phyloP scores from a whole-genome alignment of 73 alveolate genomes.

The Tetrahymena malaccensis region DNA sequence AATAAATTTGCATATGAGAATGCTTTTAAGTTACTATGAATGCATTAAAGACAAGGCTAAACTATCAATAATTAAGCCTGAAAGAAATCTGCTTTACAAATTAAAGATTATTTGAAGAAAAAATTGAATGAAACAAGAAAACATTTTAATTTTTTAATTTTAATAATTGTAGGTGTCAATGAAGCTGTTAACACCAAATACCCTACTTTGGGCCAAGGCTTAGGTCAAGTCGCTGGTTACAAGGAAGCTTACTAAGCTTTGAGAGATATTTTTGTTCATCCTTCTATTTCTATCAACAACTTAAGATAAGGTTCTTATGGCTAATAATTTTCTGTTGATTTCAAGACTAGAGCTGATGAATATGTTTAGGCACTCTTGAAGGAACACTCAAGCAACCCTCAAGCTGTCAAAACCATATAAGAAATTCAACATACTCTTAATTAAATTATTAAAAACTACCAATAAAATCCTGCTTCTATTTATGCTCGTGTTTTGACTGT shows the following conservation, averaged over 20 bases:
- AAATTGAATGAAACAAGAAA: background rate
- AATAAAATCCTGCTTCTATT: background rate
- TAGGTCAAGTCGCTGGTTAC: background rate
- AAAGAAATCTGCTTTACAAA: too few species aligned
- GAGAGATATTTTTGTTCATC: background rate
- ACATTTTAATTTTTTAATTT: background rate
- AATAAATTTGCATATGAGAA: too few species aligned
- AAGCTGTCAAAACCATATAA: background rate
- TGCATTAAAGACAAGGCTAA: too few species aligned
- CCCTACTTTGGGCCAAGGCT: background rate
- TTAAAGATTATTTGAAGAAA: too few species aligned
- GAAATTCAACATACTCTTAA: background rate
- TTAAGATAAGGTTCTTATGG: background rate
- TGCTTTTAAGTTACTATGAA: too few species aligned
- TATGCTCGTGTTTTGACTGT: background rate
- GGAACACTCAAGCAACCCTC: background rate
- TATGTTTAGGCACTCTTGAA: background rate
- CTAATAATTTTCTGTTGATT: background rate
- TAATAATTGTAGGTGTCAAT: background rate
- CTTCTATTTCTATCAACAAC: background rate
- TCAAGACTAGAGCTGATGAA: background rate
- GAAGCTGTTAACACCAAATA: background rate
- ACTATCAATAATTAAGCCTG: too few species aligned
- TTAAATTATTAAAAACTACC: background rate
- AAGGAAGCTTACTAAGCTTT: background rate